phyloP scores from a whole-genome alignment of 2,329 filamentous ascomycete genomes.

The Nemania sp. region DNA sequence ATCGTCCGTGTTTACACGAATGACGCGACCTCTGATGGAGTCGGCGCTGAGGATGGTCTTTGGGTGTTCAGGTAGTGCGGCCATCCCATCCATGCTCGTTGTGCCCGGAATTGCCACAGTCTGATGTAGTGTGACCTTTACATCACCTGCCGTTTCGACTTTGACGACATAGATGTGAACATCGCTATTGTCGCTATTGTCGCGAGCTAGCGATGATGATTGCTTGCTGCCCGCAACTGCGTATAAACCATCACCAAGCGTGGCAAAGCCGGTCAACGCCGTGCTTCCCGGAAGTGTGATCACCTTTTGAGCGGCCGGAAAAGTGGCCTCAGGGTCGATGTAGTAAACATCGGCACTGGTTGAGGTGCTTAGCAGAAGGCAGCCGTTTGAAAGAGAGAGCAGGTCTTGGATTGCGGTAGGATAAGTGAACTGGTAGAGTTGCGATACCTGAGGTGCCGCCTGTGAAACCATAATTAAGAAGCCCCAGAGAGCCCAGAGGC shows the following conservation, averaged over 20 bases:
- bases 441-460: constrained; percentile 10
- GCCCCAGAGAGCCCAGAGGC: background rate
- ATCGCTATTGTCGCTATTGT: constrained; percentile 2
- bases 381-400: constrained; percentile 23
- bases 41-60: constrained; percentile 26
- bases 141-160: constrained; percentile 16
- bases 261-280: constrained; percentile 20
- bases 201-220: no score
- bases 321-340: constrained; percentile 22
- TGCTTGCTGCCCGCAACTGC: constrained; percentile 25
- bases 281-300: constrained; percentile 15
- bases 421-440: constrained; percentile 26
- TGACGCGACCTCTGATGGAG: constrained; percentile 24
- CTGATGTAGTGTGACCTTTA: constrained; percentile 20
- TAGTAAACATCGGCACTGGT: constrained; percentile 21
- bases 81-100: constrained; percentile 25
- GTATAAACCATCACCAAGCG: constrained; percentile 22
- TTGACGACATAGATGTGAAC: constrained; percentile 26
- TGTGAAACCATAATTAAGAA: constrained; percentile 12
- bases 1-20: constrained; percentile 23
- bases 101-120: constrained; percentile 23
- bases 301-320: constrained; percentile 20
- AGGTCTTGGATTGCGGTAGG: constrained; percentile 24
- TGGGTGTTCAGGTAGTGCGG: constrained; percentile 24
- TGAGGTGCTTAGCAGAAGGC: constrained; percentile 28